Conservation (phyloP, 352 stramenopile species). For the Phytophthora cryptogea region DNA sequence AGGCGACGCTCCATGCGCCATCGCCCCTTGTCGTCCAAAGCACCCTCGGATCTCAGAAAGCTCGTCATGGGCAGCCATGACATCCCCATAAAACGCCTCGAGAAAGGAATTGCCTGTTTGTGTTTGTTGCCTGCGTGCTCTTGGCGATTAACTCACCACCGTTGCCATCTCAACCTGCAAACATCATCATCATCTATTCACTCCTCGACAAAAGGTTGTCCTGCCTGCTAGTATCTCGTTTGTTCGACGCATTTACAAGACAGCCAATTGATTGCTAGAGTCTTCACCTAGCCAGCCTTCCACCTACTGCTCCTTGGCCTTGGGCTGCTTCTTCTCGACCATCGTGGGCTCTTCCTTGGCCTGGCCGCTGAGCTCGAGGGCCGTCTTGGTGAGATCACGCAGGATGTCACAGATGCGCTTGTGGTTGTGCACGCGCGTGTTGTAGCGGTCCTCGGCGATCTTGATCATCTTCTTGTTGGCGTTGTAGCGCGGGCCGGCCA, state of each 20-base stretch:
- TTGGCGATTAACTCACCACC: background rate
- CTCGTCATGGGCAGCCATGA: constrained; percentile 30
- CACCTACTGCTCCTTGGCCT: constrained; percentile 4
- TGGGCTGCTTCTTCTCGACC: constrained; percentile 10
- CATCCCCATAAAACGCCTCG: constrained; percentile 30
- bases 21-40: constrained; percentile 23
- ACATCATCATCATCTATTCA: constrained; percentile 21
- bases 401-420: constrained; percentile 86
- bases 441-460: constrained; percentile 80
- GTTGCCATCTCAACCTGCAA: background rate
- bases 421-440: constrained; percentile 81
- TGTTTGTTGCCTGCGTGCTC: constrained; percentile 22
- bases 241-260: constrained; percentile 21
- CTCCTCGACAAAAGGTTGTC: background rate
- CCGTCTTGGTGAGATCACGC: constrained; percentile 71
- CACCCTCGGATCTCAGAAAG: constrained; percentile 25
- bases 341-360: constrained; percentile 32
- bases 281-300: background rate
- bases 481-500: constrained; percentile 77
- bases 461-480: constrained; percentile 82
- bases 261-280: background rate
- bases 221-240: constrained; percentile 12
- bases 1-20: constrained; percentile 13
- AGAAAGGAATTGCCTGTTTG: constrained; percentile 39
- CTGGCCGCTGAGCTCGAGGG: constrained; percentile 63